phyloP scores from a whole-genome alignment of 176 grass and related monocot genomes.

The Luzula sylvatica region DNA sequence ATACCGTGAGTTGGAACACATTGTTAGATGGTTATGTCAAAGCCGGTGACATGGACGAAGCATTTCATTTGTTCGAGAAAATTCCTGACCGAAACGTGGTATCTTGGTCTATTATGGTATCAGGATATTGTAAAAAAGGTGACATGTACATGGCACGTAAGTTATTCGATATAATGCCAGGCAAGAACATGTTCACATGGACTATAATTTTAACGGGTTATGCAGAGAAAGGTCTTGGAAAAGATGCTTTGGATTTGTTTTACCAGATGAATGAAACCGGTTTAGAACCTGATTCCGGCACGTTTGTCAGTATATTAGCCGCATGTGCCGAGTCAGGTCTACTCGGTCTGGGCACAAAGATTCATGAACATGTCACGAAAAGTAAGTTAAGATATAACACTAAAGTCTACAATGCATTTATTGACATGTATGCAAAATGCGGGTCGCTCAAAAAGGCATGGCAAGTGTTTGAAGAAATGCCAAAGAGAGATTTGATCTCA shows the following conservation, averaged over 20 bases:
- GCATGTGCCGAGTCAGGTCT: conserved; percentile 59
- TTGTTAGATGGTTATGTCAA: conserved; percentile 53
- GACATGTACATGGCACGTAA: conserved; percentile 54
- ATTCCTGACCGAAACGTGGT: conserved; percentile 68
- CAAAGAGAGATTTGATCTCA: conserved; percentile 46
- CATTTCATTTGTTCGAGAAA: conserved; percentile 42
- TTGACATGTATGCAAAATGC: conserved; percentile 76
- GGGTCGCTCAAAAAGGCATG: conserved; percentile 47
- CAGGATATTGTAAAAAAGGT: conserved; percentile 59
- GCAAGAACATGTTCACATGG: conserved; percentile 65
- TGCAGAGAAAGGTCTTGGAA: conserved; percentile 33
- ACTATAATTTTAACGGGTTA: conserved; percentile 66
- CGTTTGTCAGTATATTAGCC: conserved; percentile 58
- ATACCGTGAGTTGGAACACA: conserved; percentile 68
- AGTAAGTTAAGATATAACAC: conserved; percentile 30
- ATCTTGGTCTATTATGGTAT: conserved; percentile 58
- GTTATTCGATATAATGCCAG: conserved; percentile 60
- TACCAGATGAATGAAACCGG: conserved; percentile 39
- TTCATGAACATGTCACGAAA: conserved; percentile 35
- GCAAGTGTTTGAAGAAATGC: conserved; percentile 48
- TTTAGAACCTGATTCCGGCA: conserved; percentile 39
- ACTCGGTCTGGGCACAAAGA: conserved; percentile 57
- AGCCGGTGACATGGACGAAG: conserved; percentile 32
- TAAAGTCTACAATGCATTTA: conserved; percentile 56
- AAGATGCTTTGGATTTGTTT: conserved; percentile 47